Evolutionary conservation across 1,284 basidiomycete species (phyloP).

Genomic region (Psilocybe mexicana): DNA sequence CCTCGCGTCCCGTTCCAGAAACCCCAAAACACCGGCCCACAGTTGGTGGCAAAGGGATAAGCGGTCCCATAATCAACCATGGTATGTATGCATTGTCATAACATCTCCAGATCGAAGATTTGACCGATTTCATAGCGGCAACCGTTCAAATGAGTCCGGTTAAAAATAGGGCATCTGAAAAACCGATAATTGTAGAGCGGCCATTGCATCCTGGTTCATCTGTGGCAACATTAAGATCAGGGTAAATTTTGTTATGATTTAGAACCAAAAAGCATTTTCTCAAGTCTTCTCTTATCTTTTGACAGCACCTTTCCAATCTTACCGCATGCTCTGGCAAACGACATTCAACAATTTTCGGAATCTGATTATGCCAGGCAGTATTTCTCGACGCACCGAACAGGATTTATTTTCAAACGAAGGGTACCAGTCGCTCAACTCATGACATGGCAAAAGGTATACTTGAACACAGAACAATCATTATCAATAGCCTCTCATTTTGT

Average conservation of each 20-base stretch:
- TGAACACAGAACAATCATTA: background rate
- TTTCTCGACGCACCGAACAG: conserved; percentile 85
- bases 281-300: background rate
- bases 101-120: background rate
- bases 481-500: background rate
- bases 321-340: conserved; percentile 74
- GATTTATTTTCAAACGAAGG: conserved; percentile 78
- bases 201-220: conserved; percentile 30
- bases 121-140: conserved; percentile 49
- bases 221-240: conserved; percentile 56
- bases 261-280: background rate
- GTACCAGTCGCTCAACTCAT: conserved; percentile 84
- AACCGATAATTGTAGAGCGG: conserved; percentile 66
- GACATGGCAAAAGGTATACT: conserved; percentile 80
- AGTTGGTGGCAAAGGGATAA: conserved; percentile 63
- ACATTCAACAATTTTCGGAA: conserved; percentile 83
- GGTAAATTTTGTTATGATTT: conserved; percentile 42
- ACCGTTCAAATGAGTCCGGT: conserved; percentile 72
- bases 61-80: conserved; percentile 63
- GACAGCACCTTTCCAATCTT: conserved; percentile 66
- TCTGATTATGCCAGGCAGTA: conserved; percentile 84
- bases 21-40: conserved; percentile 40
- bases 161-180: conserved; percentile 58
- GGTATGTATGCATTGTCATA: conserved; percentile 47
- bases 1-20: conserved; percentile 40